Base-by-base conservation (phyloP, 805 yeast species). In the Saturnispora silvae region DNA sequence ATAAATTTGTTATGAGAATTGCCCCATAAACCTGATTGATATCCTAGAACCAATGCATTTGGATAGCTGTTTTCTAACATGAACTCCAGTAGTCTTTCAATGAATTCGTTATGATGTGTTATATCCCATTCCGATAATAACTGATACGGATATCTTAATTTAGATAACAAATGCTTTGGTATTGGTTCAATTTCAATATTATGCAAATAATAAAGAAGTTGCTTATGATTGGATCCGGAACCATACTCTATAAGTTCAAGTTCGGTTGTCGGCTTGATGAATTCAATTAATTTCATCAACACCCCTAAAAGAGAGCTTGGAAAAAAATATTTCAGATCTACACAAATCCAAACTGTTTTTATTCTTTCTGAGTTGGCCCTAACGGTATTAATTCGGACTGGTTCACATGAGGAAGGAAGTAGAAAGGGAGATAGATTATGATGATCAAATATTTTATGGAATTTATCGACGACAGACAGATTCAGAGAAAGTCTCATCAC, bases 41-140 rank as follows among this genome's bases (percentile, higher is more conserved):
- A 71, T 0, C 80, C 81, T 31, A 49, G 46, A 0, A 59, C 43
- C 4, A 77, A 35, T 0, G 60, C 59, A 48, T 72, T 72, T 3
- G 51, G 40, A 3, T 51, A 45, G 16, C 56, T 54, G 9, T 51
- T 45, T 2, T 44, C 40, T 1, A 59, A 32, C 26, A 71, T 43
- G 37, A 51, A 51, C 3, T 43, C 41, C 1, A 72, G 47, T n/a
- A 72, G 43, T 6, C 49, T 38, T 41, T 72, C 75, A 3, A 76
- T 48, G 3, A 67, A 48, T 17, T 63, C 65, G 10, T 50, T 40
- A 48, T 63, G 58, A 14, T 40, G 42, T 11, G 40, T 36, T 7
- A 17, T 32, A 5, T 37, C 37, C 14, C 42, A 27, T 17, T 28
- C 37, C 3, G 40, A 33, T 14, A 40, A 9, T 13, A 46, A 23